Conservation (phyloP, 2,329 filamentous ascomycete species). For the Diaporthe helianthi region DNA sequence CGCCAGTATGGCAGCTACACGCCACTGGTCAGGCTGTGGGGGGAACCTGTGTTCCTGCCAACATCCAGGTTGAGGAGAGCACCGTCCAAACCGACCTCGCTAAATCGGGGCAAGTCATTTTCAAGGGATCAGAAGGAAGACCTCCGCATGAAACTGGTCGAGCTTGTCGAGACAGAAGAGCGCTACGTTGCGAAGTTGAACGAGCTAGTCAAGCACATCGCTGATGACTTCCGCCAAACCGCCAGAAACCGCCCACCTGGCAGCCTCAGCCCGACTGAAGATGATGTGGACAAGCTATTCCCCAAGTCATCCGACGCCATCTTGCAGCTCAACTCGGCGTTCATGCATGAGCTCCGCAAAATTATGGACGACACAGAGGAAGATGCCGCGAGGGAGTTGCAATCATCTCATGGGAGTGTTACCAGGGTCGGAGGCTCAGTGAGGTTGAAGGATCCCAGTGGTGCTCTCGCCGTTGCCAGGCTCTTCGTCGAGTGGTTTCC, state of each 20-base stretch:
- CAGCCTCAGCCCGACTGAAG: slow-evolving; percentile 74
- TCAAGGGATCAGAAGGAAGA: slow-evolving; percentile 82
- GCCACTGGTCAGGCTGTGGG: slow-evolving; percentile 78
- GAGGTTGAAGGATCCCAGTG: slow-evolving; percentile 74
- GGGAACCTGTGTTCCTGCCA: slow-evolving; percentile 84
- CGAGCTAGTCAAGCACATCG: slow-evolving; percentile 81
- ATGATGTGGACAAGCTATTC: slow-evolving; percentile 79
- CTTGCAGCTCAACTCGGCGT: slow-evolving; percentile 79
- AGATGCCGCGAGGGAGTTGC: slow-evolving; percentile 78
- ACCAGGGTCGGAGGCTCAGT: slow-evolving; percentile 50
- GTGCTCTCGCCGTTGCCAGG: slow-evolving; percentile 78
- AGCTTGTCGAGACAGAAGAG: slow-evolving; percentile 92
- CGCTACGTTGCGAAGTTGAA: slow-evolving; percentile 90
- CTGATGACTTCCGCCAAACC: slow-evolving; percentile 78
- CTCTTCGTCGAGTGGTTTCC: slow-evolving; percentile 92
- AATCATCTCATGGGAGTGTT: slow-evolving; percentile 58
- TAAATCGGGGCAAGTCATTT: slow-evolving; percentile 81
- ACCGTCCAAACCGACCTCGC: slow-evolving; percentile 82
- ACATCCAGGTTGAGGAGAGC: slow-evolving; percentile 84
- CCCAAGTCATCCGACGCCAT: slow-evolving; percentile 83
- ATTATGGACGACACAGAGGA: slow-evolving; percentile 86
- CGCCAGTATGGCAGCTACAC: slow-evolving; percentile 81
- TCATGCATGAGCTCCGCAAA: slow-evolving; percentile 76
- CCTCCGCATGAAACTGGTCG: slow-evolving; percentile 85
- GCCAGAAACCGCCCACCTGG: slow-evolving; percentile 63